Base-by-base conservation (phyloP, 1,284 basidiomycete genomes). In the Megacollybia platyphylla region DNA sequence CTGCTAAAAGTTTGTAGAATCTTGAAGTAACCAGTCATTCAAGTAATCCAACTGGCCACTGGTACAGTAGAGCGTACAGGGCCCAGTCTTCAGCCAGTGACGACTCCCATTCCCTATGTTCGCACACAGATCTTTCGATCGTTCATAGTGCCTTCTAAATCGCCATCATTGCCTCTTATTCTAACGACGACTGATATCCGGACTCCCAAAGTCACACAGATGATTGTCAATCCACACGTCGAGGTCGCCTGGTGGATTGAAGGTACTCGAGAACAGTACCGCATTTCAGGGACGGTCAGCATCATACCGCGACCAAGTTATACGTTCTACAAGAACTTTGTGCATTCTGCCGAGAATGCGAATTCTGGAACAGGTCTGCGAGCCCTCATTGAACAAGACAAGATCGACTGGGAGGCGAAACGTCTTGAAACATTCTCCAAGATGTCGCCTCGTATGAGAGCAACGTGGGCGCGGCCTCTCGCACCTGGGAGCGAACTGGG, bases 31-130 rank as follows among this genome's bases (percentile, higher is more conserved):
- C 8, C 10, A 30, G 32, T 17, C 44, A 18, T 10, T 7, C 34
- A 48, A 81, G 79, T 73, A 20, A 62, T 78, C 44, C 79, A 81
- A 51, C 54, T 81, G 37, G 74, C 80, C 0, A 77, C 79, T 1
- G 54, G 76, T 44, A 24, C 20, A 2, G 5, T 24, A 3, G 73
- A 76, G 47, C 45, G 60, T 6, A 50, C 54, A 1, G 50, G 55
- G 26, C 50, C 52, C 6, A 45, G 57, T 29, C 20, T 24, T 24
- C 20, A 24, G 20, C 20, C 20, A 24, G 20, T 24, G 20, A 24
- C 20, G 20, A 24, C 20, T 24, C 20, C 20, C 20, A 24, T 24
- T 24, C 76, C 79, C 2, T 71, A 64, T 46, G 79, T 77, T 30
- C 79, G 82, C 47, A 71, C 76, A 0, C 65, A 68, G 45, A 58